Evolutionary conservation across 1,139 yeast species (phyloP), one percentile per base, ranked within the genome.

Genomic region (Nakaseomyces kungkrabaensis): DNA sequence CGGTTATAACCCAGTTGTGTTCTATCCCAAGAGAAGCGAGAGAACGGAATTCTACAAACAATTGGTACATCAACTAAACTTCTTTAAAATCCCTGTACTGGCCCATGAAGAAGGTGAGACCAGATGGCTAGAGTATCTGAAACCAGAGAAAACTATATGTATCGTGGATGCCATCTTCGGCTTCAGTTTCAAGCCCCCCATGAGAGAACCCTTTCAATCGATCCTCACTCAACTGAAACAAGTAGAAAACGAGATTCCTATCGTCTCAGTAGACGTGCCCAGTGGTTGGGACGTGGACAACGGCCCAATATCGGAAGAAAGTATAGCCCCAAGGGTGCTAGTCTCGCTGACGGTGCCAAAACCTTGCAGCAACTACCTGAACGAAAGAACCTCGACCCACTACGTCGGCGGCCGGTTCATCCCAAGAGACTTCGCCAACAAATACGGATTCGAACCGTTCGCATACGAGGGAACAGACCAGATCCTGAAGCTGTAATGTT

Each of bases 261-360:
- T 90, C 3, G 78, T 87, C 0, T 80, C 95, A 0, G 86, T 92
- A 1, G 98, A 92, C 63, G 81, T 90, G 41, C 98, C 98, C 0
- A 85, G 95, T 0, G 96, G 97, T 0, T 92, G 98, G 98, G 94
- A 89, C 63, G 97, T 92, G 5, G 95, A 92, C 61, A 62, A 74
- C 4, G 98, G 98, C 0, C 96, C 95, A 0, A 59, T 65, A 0
- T 63, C 67, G 0, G 76, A 74, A 31, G 74, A 77, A 4, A 60
- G 69, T 17, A 61, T 73, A 31, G 66, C 66, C 8, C 96, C 98
- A 0, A 68, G 75, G 5, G 79, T 81, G 58, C 72, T 92, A 50
- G 80, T 92, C 7, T 85, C 96, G 48, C 71, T 92, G 50, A 90
- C 97, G 0, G 97, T 96, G 0, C 98, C 98, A 4, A 92, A 92